phyloP scores from a whole-genome alignment of 2,329 filamentous ascomycete species.

The Colletotrichum filicis region DNA sequence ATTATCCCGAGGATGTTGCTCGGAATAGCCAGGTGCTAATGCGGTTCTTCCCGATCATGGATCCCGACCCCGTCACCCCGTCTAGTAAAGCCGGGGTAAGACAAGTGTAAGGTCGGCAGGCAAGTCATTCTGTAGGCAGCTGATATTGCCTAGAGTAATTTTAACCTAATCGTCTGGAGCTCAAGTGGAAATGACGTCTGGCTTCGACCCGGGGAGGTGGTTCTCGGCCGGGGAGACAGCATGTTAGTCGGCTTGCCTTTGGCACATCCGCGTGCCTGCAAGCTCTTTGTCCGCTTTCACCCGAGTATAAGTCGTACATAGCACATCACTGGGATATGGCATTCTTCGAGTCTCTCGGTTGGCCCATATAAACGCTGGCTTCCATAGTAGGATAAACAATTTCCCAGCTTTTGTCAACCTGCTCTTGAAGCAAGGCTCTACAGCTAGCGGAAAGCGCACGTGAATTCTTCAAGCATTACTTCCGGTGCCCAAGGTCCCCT shows the following conservation, averaged over 20 bases:
- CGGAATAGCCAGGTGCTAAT: conserved; percentile 33
- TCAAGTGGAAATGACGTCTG: conserved; percentile 20
- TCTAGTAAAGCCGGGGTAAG: conserved; percentile 34
- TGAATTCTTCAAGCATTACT: neutral
- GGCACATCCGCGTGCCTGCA: neutral
- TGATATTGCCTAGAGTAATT: neutral
- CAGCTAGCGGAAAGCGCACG: neutral
- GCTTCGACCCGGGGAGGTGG: conserved; percentile 1
- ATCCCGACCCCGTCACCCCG: conserved; percentile 31
- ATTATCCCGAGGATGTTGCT: conserved; percentile 35
- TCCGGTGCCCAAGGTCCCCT: neutral
- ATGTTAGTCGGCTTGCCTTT: neutral
- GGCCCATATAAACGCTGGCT: neutral
- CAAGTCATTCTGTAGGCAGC: conserved; percentile 18
- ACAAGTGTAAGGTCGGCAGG: conserved; percentile 7
- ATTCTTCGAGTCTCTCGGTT: neutral
- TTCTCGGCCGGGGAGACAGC: conserved; percentile 6
- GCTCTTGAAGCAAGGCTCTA: neutral
- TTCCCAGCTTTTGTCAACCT: neutral
- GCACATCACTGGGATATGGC: neutral
- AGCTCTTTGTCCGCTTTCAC: conserved; percentile 3
- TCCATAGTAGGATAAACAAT: neutral
- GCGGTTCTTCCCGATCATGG: conserved; percentile 36
- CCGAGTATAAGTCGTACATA: neutral
- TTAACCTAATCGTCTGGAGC: conserved; percentile 7